Evolutionary conservation across 2,329 filamentous ascomycete genomes (phyloP), one percentile per base, ranked within the genome.

Genomic region (Coleophoma crateriformis): DNA sequence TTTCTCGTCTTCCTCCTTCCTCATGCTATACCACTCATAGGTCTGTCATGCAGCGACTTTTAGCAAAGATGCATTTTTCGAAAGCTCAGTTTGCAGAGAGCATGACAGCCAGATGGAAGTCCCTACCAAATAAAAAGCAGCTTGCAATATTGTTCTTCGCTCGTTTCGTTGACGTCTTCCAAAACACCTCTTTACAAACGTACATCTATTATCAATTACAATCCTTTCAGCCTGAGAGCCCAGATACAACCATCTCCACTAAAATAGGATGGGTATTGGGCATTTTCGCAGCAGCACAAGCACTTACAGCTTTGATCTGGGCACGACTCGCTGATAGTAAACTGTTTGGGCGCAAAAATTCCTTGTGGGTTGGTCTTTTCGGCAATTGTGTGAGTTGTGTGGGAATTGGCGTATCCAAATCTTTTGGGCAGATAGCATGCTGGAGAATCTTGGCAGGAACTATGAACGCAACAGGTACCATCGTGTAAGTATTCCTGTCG

Each of bases 181-280:
- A 39, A 20, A 33, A 33, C 17, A 37, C 33, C 7, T 44, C 33
- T 17, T 27, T 48, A 20, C 71, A 86, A 66, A 22, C 49, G 20
- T 95, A 94, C 67, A 83, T 95, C 72, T 94, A 88, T 68, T 94
- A 91, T 67, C 88, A 91, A 66, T 78, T 95, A 13, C 82, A 81
- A 58, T 91, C 84, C 51, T 91, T 95, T 58, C 69, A 77, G 48
- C 68, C 72, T 0, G 65, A 60, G 8, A 68, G 78, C n/a, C 66
- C 77, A 0, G 71, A 75, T 55, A 75, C 87, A 22, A 81, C 78
- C 1, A 90, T 94, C 53, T 80, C 89, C 0, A 75, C 77, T 22
- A 88, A 92, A 64, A 86, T 87, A 1, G 89, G 89, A 38, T 70
- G 92, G 2, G 72, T 95, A 13, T 82, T 87, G 41, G 88, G 85